Evolutionary conservation across 2,329 filamentous ascomycete genomes (phyloP).

Genomic region (Penicillium sp.): DNA sequence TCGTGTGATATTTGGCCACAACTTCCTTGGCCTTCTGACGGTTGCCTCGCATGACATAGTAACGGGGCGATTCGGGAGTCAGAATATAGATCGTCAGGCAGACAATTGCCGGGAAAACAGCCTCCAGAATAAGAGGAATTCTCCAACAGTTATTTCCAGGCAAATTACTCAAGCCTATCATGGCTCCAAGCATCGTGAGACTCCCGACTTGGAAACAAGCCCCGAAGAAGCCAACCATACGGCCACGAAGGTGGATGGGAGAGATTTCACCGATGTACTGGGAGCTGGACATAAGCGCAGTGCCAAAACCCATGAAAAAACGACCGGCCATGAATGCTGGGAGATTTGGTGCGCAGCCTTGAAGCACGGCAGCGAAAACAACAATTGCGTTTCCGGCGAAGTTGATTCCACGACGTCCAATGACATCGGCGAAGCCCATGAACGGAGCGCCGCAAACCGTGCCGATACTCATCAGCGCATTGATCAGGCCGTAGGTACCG

Average conservation of each 20-base stretch:
- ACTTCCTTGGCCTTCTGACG: slow-evolving; percentile 37
- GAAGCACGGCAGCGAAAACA: slow-evolving; percentile 47
- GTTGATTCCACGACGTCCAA: slow-evolving; percentile 54
- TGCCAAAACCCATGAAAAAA: slow-evolving; percentile 42
- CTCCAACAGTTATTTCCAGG: slow-evolving; percentile 43
- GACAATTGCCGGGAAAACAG: slow-evolving; percentile 50
- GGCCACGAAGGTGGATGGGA: slow-evolving; percentile 40
- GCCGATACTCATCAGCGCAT: slow-evolving; percentile 52
- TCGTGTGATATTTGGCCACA: slow-evolving; percentile 47
- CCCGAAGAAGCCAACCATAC: slow-evolving; percentile 51
- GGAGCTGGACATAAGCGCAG: slow-evolving; percentile 40
- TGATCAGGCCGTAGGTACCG: slow-evolving; percentile 46
- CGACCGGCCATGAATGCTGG: slow-evolving; percentile 42
- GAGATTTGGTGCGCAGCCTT: slow-evolving; percentile 32
- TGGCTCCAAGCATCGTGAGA: slow-evolving; percentile 45
- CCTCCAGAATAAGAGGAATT: slow-evolving; percentile 48
- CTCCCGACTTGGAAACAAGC: slow-evolving; percentile 51
- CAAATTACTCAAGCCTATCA: slow-evolving; percentile 46
- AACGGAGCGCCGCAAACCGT: slow-evolving; percentile 53
- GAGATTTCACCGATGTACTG: slow-evolving; percentile 44
- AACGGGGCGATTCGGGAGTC: slow-evolving; percentile 42
- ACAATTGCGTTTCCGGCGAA: slow-evolving; percentile 50
- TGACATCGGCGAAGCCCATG: slow-evolving; percentile 52
- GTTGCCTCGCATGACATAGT: slow-evolving; percentile 37
- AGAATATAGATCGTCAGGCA: slow-evolving; percentile 47